Evolutionary conservation across 768 basidiomycete genomes (phyloP).

Genomic region (Kwoniella pini): DNA sequence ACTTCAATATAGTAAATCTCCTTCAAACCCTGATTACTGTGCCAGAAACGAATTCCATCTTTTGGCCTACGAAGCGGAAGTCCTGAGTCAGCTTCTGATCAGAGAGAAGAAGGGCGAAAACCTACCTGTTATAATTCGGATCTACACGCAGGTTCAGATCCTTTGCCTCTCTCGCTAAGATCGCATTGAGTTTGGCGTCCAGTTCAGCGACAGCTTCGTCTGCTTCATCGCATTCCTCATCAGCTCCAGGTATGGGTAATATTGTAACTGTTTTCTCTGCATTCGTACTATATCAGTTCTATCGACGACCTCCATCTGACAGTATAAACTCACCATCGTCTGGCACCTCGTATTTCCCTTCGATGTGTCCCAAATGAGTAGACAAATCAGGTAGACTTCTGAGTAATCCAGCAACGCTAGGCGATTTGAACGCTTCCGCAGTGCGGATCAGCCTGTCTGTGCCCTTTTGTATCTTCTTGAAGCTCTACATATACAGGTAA

Average conservation of each 20-base stretch:
- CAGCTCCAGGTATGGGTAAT: constrained; percentile 78
- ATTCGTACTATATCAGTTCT: neutral
- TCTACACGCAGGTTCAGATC: too few relatives aligned
- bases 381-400: constrained; percentile 77
- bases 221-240: constrained; percentile 78
- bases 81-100: neutral
- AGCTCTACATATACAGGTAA: constrained; percentile 61
- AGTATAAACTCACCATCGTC: constrained; percentile 51
- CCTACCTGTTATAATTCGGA: constrained; percentile 63
- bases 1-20: constrained; percentile 90
- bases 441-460: constrained; percentile 64
- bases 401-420: constrained; percentile 72
- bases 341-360: constrained; percentile 64
- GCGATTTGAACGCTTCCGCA: constrained; percentile 73
- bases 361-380: constrained; percentile 70
- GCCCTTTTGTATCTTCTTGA: constrained; percentile 70
- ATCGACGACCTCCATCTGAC: neutral
- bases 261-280: constrained; percentile 59
- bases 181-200: constrained; percentile 70
- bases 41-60: constrained; percentile 64
- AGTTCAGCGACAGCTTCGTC: constrained; percentile 68
- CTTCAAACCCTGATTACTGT: constrained; percentile 83
- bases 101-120: too few relatives aligned
- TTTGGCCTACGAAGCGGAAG: constrained; percentile 54
- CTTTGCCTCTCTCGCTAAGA: constrained; percentile 63